Base-by-base conservation (phyloP, 2,329 filamentous ascomycete species). In the Alternaria atra region DNA sequence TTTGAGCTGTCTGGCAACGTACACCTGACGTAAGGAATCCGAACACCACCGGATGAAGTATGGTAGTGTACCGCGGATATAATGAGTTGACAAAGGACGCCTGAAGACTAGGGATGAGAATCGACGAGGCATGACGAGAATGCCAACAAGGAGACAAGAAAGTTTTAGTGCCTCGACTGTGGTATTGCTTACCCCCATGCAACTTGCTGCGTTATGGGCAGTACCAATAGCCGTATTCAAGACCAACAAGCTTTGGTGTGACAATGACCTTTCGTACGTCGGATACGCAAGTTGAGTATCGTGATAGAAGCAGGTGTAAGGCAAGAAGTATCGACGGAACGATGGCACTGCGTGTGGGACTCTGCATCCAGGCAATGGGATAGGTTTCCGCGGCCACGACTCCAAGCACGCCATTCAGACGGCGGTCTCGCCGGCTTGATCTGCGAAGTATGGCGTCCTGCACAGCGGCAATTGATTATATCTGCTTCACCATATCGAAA, bases 261-360 rank as follows among this genome's bases (percentile, higher is more conserved):
- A 37, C 23, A 3, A n/a, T 32, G 23, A 15, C 39, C 7, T 43
- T 30, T 55, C 32, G 51, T 52, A 58, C n/a, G 39, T 39, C n/a
- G 43, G 47, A 48, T 50, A 35, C 13, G 34, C 42, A 37, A 57
- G 52, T 42, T 35, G 44, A 43, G 35, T 40, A 27, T 32, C 37
- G 23, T 55, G 32, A 51, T 44, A 5, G 55, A 37, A 55, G 42
- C 47, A 53, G 30, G 34, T 43, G 57, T 56, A 58, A 61, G 64
- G 66, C 65, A 55, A 51, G 50, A 56, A 62, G 59, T 69, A 70
- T 69, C 69, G 69, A 66, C 46, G 61, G 57, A 59, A 66, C 55
- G 40, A 57, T 61, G 60, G 65, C 54, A 56, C 61, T 25, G 20
- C 52, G 64, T 56, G 66, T 58, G 58, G 47, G 52, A 37, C 42